phyloP scores from a whole-genome alignment of 2,329 filamentous ascomycete species.

The Hypoxylon sp. region DNA sequence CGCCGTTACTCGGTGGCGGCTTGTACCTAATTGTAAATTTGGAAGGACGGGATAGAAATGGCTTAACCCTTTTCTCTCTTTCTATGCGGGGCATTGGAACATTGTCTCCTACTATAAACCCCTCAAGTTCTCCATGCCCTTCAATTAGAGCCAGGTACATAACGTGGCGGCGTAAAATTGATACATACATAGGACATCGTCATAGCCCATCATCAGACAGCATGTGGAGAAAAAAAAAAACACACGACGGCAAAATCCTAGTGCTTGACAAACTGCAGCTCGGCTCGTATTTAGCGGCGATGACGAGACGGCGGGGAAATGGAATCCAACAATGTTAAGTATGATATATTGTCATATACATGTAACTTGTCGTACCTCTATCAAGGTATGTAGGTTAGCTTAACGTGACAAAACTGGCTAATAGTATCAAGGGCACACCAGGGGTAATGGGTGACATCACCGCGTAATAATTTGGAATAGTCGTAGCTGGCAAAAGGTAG shows the following conservation, averaged over 20 bases:
- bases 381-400: no score
- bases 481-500: neutral
- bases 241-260: slow-evolving; percentile 14
- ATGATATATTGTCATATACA: neutral
- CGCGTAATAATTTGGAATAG: neutral
- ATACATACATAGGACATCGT: slow-evolving; percentile 1
- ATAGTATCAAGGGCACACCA: neutral
- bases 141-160: slow-evolving; percentile 15
- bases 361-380: no score
- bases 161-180: slow-evolving; percentile 1
- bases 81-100: slow-evolving; percentile 29
- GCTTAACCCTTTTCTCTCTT: slow-evolving; percentile 18
- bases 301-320: neutral
- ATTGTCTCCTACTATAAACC: slow-evolving; percentile 6
- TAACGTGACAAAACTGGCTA: slow-evolving; percentile 1
- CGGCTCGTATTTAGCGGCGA: slow-evolving; percentile 10
- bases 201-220: slow-evolving; percentile 13
- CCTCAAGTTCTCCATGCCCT: neutral
- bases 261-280: neutral
- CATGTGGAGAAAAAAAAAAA: slow-evolving; percentile 15
- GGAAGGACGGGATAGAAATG: slow-evolving; percentile 20
- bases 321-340: neutral
- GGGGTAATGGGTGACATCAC: neutral
- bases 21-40: slow-evolving; percentile 5
- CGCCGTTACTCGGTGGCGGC: slow-evolving; percentile 10